Percentiles rank a stretch among this genome's conserved stretches.
Conservation (phyloP, 805 yeast species). For the Candida sanyiensis region DNA sequence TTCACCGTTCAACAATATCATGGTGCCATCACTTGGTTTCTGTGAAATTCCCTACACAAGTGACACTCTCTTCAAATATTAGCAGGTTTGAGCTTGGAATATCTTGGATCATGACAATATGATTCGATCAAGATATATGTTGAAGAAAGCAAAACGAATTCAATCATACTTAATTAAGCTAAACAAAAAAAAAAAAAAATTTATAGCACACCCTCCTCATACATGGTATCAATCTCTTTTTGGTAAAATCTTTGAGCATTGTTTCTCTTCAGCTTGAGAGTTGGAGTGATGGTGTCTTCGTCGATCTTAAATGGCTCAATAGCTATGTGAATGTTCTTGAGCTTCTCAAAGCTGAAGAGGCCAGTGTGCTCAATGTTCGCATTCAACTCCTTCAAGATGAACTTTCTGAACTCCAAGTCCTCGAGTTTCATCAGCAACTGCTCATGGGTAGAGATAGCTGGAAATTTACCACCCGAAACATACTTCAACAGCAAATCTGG, state of each 20-base stretch:
- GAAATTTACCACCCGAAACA: constrained; percentile 12
- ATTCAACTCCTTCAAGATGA: constrained; percentile 36
- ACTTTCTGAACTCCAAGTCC: constrained; percentile 31
- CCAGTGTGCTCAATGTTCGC: constrained; percentile 28
- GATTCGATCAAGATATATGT: too few species aligned
- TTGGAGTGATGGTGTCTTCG: constrained; percentile 54
- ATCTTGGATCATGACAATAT: too few species aligned
- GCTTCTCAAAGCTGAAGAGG: constrained; percentile 45
- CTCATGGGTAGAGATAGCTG: constrained; percentile 19
- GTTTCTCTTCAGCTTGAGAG: constrained; percentile 46
- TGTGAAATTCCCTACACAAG: too few species aligned
- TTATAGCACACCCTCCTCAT: constrained; percentile 34
- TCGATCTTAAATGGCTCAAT: constrained; percentile 50
- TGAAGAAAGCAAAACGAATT: too few species aligned
- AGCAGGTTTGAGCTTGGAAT: too few species aligned
- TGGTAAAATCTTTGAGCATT: constrained; percentile 44
- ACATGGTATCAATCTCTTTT: constrained; percentile 37
- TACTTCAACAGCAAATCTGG: constrained; percentile 29
- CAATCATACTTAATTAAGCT: too few species aligned
- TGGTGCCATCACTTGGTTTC: too few species aligned
- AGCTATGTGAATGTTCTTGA: constrained; percentile 41
- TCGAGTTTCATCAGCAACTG: constrained; percentile 19
- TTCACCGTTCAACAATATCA: too few species aligned
- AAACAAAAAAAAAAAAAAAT: neutral
- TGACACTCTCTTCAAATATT: too few species aligned